Percentiles rank a stretch among this genome's conserved stretches.
Conservation (phyloP, 176 grass and related monocot genomes). For the Avena eriantha region DNA sequence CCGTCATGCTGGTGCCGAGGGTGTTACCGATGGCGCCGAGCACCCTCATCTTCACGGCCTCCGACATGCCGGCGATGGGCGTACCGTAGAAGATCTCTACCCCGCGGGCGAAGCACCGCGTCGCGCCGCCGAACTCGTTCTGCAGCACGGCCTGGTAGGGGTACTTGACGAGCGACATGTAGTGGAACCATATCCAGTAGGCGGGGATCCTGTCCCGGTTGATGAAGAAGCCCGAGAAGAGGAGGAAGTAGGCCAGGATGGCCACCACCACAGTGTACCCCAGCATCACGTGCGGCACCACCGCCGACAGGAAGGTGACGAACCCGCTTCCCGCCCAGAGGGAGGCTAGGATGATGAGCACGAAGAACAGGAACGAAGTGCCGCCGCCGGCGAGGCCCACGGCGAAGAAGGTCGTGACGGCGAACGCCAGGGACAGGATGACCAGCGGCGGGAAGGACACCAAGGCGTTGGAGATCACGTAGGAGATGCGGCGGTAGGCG, state of each 20-base stretch:
- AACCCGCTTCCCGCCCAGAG: slow-evolving; percentile 92
- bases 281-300: slow-evolving; percentile 88
- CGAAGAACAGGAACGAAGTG: slow-evolving; percentile 65
- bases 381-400: slow-evolving; percentile 80
- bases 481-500: slow-evolving; percentile 78
- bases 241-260: slow-evolving; percentile 85
- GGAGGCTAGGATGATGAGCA: slow-evolving; percentile 64
- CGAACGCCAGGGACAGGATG: slow-evolving; percentile 72
- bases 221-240: slow-evolving; percentile 94
- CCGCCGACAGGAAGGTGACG: slow-evolving; percentile 87
- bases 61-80: slow-evolving; percentile 53
- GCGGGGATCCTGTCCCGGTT: slow-evolving; percentile 66
- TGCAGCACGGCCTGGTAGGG: slow-evolving; percentile 82
- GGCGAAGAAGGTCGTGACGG: slow-evolving; percentile 76
- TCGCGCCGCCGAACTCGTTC: slow-evolving; percentile 70
- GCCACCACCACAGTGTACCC: slow-evolving; percentile 84
- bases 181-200: slow-evolving; percentile 99
- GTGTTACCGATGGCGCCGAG: slow-evolving; percentile 54
- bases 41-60: slow-evolving; percentile 55
- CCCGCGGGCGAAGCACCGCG: slow-evolving; percentile 66
- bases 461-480: slow-evolving; percentile 73
- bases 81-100: slow-evolving; percentile 75
- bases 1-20: slow-evolving; percentile 45
- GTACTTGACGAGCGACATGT: slow-evolving; percentile 84
- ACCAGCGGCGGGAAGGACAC: slow-evolving; percentile 75